phyloP scores from a whole-genome alignment of 192 early-diverging fungal species.

The Irineochytrium annulatum region DNA sequence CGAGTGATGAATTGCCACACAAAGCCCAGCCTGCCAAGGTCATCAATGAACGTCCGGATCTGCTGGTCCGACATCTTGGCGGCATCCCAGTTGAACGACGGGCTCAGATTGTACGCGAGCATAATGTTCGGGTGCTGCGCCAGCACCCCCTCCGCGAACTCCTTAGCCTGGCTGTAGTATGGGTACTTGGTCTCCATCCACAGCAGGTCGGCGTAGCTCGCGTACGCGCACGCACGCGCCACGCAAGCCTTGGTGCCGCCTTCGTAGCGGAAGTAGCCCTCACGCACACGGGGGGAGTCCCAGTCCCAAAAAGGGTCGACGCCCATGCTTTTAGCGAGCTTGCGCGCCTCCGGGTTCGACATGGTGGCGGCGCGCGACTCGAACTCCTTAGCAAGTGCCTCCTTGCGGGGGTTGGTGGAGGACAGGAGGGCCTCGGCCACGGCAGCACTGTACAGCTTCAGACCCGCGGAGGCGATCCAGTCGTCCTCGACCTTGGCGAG shows the following conservation, averaged over 20 bases:
- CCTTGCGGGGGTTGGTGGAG: slow-evolving; percentile 45
- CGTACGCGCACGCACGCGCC: slow-evolving; percentile 76
- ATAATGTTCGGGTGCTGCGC: slow-evolving; percentile 73
- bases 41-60: slow-evolving; percentile 76
- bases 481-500: slow-evolving; percentile 80
- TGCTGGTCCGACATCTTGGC: slow-evolving; percentile 89
- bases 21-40: slow-evolving; percentile 89
- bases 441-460: slow-evolving; percentile 79
- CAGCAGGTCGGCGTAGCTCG: slow-evolving; percentile 83
- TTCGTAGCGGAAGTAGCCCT: slow-evolving; percentile 96
- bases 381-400: slow-evolving; percentile 48
- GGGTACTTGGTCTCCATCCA: slow-evolving; percentile 99
- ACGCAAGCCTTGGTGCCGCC: slow-evolving; percentile 89
- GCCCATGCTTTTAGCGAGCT: slow-evolving; percentile 68
- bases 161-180: slow-evolving; percentile 83
- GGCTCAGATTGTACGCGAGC: slow-evolving; percentile 95
- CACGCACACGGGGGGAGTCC: slow-evolving; percentile 84
- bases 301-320: slow-evolving; percentile 81
- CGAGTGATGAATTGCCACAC: slow-evolving; percentile 96
- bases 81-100: slow-evolving; percentile 98
- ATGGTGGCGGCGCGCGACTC: slow-evolving; percentile 45
- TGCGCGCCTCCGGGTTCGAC: slow-evolving; percentile 81
- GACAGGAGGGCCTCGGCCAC: slow-evolving; percentile 71
- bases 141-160: slow-evolving; percentile 83
- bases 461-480: slow-evolving; percentile 73